Evolutionary conservation across 2,329 filamentous ascomycete species (phyloP).

Genomic region (Colletotrichum lindemuthianum): DNA sequence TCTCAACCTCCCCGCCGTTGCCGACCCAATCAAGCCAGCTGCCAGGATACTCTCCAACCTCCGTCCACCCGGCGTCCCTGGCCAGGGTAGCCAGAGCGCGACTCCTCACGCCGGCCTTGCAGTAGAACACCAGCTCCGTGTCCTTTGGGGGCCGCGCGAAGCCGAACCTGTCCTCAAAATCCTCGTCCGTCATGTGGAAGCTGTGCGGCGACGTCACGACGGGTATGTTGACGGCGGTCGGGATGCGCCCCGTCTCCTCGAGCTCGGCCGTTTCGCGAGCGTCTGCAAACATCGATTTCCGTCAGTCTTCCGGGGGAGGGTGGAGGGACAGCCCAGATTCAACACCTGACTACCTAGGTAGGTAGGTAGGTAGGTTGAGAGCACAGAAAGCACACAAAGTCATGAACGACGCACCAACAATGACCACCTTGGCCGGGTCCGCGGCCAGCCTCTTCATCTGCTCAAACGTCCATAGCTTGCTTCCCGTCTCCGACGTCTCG

Average conservation of each 20-base stretch:
- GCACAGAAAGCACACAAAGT: not conserved
- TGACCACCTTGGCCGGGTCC: slow-evolving; percentile 12
- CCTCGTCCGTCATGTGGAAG: slow-evolving; percentile 77
- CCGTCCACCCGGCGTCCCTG: slow-evolving; percentile 77
- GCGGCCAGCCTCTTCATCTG: slow-evolving; percentile 47
- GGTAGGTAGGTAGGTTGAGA: not conserved
- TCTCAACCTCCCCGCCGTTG: slow-evolving; percentile 72
- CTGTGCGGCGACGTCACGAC: slow-evolving; percentile 81
- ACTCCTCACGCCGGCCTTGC: slow-evolving; percentile 89
- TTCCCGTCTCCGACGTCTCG: slow-evolving; percentile 37
- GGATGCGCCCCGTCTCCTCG: slow-evolving; percentile 74
- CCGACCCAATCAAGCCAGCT: slow-evolving; percentile 86
- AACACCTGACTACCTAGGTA: not conserved
- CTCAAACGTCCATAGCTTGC: slow-evolving; percentile 60
- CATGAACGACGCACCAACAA: slow-evolving; percentile 18
- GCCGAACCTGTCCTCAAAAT: slow-evolving; percentile 86
- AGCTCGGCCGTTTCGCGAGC: slow-evolving; percentile 79
- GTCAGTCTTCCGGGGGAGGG: too few species aligned
- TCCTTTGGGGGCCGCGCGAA: slow-evolving; percentile 72
- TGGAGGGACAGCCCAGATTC: too few species aligned
- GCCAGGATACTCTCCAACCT: slow-evolving; percentile 77
- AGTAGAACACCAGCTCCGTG: slow-evolving; percentile 83
- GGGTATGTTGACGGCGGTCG: slow-evolving; percentile 84
- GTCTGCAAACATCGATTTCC: slow-evolving; percentile 54
- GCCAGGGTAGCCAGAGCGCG: slow-evolving; percentile 81